Evolutionary conservation across 2,329 filamentous ascomycete species (phyloP).

Genomic region (Talaromyces funiculosus): DNA sequence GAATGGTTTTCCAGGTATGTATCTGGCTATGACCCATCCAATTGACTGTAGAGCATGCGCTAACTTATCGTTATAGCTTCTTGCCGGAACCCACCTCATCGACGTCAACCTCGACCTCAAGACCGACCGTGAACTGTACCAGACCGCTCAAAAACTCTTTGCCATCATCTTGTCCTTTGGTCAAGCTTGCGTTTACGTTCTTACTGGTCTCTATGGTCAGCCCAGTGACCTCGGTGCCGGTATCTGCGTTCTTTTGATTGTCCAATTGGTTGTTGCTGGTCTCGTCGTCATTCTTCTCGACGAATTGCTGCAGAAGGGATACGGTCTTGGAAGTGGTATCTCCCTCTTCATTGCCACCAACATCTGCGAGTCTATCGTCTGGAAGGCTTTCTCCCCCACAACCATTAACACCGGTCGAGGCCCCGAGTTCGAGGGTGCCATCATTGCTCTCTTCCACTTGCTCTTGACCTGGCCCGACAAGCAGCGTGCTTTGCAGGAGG

Average conservation of each 20-base stretch:
- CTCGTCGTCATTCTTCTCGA: slow-evolving; percentile 99
- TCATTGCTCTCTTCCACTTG: slow-evolving; percentile 96
- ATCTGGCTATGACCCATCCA: background rate
- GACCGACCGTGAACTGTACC: slow-evolving; percentile 98
- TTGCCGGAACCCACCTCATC: slow-evolving; percentile 98
- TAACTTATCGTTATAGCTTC: slow-evolving; percentile 53
- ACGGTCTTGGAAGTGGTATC: slow-evolving; percentile 96
- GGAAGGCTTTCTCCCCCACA: slow-evolving; percentile 98
- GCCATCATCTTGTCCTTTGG: slow-evolving; percentile 97
- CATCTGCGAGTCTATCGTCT: slow-evolving; percentile 99
- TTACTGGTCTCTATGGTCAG: slow-evolving; percentile 95
- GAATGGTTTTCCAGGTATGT: slow-evolving; percentile 91
- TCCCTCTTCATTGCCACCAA: slow-evolving; percentile 99
- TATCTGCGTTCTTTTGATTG: slow-evolving; percentile 95
- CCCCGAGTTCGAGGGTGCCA: slow-evolving; percentile 96
- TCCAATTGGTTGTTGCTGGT: slow-evolving; percentile 94
- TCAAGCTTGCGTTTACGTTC: slow-evolving; percentile 95
- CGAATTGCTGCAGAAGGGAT: slow-evolving; percentile 98
- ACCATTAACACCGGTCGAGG: slow-evolving; percentile 99
- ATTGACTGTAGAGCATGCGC: background rate
- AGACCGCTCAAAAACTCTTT: slow-evolving; percentile 98
- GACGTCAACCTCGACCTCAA: slow-evolving; percentile 99
- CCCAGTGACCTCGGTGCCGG: slow-evolving; percentile 94
- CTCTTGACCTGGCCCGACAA: slow-evolving; percentile 99
- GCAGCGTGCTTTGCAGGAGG: slow-evolving; percentile 95